Percentiles rank a stretch among this genome's conserved stretches.
phyloP scores from a whole-genome alignment of 306 rosid species.

The Trifolium repens region DNA sequence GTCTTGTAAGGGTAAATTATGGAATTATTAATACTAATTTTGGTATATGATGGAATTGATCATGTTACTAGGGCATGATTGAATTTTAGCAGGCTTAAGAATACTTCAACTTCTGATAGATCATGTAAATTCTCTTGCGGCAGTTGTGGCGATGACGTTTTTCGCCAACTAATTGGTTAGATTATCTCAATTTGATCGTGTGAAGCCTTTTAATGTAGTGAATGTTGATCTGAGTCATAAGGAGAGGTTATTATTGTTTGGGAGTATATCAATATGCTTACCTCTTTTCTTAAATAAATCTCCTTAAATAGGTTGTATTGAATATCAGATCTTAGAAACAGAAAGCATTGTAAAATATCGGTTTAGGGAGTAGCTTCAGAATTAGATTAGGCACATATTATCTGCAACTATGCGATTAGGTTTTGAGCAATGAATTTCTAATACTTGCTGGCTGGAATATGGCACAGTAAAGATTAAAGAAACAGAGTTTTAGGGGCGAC shows the following conservation, averaged over 20 bases:
- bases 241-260: not conserved
- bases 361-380: not conserved
- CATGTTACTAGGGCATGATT: not conserved
- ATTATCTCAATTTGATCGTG: not conserved
- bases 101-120: not conserved
- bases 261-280: not conserved
- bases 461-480: not conserved
- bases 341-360: not conserved
- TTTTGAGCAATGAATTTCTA: not conserved
- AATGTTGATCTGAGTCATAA: not conserved
- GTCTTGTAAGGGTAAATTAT: not conserved
- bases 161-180: not conserved
- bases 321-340: not conserved
- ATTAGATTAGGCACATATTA: not conserved
- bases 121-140: not conserved
- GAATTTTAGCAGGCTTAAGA: conserved; percentile 3
- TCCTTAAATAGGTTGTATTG: not conserved
- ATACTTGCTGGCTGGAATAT: not conserved
- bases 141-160: too few relatives aligned
- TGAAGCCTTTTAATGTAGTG: not conserved
- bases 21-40: not conserved
- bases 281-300: not conserved
- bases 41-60: not conserved
- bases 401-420: not conserved
- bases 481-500: not conserved